Percentiles rank a stretch among this genome's conserved stretches.
phyloP scores from a whole-genome alignment of 202 grass and related monocot species.

The Dendrocalamus latiflorus region DNA sequence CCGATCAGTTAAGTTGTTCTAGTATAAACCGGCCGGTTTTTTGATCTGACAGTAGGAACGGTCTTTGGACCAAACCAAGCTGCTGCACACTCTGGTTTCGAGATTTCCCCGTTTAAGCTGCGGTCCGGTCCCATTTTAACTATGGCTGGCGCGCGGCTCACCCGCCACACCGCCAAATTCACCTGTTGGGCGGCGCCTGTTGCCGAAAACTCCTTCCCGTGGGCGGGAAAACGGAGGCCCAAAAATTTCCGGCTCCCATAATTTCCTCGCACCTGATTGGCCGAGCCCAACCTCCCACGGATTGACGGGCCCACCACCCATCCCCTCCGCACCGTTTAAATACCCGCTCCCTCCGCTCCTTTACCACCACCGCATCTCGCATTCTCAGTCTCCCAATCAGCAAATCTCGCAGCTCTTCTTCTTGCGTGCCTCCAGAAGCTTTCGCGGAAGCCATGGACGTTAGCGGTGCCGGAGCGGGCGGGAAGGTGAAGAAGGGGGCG shows the following conservation, averaged over 20 bases:
- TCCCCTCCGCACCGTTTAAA: background rate
- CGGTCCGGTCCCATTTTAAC: too few relatives aligned
- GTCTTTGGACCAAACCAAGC: too few relatives aligned
- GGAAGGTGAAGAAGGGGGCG: conserved; percentile 69
- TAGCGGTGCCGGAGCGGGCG: conserved; percentile 6
- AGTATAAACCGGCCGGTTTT: too few relatives aligned
- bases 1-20: too few relatives aligned
- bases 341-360: background rate
- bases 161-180: background rate
- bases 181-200: background rate
- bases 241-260: background rate
- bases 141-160: too few relatives aligned
- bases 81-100: too few relatives aligned
- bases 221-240: conserved; percentile 4
- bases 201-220: background rate
- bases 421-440: background rate
- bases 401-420: too few relatives aligned
- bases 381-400: background rate
- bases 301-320: conserved; percentile 36
- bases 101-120: too few relatives aligned
- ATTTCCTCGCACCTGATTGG: conserved; percentile 39
- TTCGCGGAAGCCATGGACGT: conserved; percentile 28
- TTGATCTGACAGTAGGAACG: too few relatives aligned
- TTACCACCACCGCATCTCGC: background rate
- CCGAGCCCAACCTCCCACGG: conserved; percentile 6